These are phyloP conservation scores for Lathyrus tuberosus DNA, from an alignment of 306 rosid species.

Conservation along the genomic window DNA sequence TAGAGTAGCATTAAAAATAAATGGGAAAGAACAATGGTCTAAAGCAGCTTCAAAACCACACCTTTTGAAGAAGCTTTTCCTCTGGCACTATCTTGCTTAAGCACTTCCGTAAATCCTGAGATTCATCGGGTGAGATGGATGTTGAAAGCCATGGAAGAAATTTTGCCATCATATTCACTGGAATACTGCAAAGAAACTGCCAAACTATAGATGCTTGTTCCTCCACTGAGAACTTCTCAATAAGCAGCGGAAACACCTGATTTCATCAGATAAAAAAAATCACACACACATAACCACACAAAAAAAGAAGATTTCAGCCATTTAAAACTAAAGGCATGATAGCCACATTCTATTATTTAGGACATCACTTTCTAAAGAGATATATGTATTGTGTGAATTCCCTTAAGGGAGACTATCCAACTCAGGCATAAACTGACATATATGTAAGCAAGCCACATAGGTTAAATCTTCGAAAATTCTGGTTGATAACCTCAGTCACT, in stretches of 20 bases:
- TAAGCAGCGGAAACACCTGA: conserved; percentile 92
- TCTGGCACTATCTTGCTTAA: conserved; percentile 81
- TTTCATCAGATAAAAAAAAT: conserved; percentile 39
- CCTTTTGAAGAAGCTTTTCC: conserved; percentile 98
- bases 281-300: neutral
- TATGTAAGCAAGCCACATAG: conserved; percentile 22
- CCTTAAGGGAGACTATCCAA: conserved; percentile 4
- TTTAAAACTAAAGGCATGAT: conserved; percentile 18
- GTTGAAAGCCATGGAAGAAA: conserved; percentile 96
- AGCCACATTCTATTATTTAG: conserved; percentile 21
- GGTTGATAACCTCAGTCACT: conserved; percentile 17
- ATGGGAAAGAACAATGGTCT: conserved; percentile 30
- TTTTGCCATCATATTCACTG: conserved; percentile 90
- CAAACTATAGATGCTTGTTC: conserved; percentile 95
- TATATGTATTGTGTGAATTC: neutral
- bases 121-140: conserved; percentile 84
- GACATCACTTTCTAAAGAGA: conserved; percentile 5
- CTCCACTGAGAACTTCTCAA: conserved; percentile 86
- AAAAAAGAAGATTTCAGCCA: conserved; percentile 1
- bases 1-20: conserved; percentile 9
- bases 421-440: conserved; percentile 17
- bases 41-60: conserved; percentile 44
- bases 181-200: conserved; percentile 99
- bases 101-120: conserved; percentile 72
- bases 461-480: conserved; percentile 25